Base-by-base conservation (phyloP, 1,284 basidiomycete genomes). In the Thecaphora frezii region DNA sequence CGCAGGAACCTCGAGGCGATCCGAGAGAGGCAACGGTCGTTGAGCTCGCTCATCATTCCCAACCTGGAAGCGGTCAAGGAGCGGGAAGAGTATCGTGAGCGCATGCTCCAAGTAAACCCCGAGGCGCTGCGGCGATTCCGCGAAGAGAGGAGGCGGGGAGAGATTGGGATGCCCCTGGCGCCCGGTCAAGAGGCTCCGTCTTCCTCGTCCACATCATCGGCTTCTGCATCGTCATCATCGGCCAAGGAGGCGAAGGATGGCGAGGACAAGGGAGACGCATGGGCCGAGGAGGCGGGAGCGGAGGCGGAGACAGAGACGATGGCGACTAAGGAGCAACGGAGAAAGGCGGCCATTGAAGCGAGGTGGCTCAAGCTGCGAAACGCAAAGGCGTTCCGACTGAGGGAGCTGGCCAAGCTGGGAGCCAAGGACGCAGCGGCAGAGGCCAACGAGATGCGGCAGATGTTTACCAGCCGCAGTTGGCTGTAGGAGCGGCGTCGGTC, bases 51-150 rank as follows among this genome's bases (percentile, higher is more conserved):
- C 33, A 58, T 62, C 44, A 41, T 74, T 18, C 76, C 76, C n/a
- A 78, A 78, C 43, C 60, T 77, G 5, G 69, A 73, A 9, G 64
- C 71, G 46, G 53, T 77, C 23, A 76, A 76, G 52, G 58, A 55
- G 44, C 54, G 74, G 5, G 76, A 78, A 30, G 43, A 51, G 36
- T 54, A 62, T 22, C 56, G 71, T 0, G 63, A 69, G 22, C 40
- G 55, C 5, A 41, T 62, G 26, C 51, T 78, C 0, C 25, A 50
- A 3, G 38, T 54, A n/a, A 69, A 73, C 28, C 66, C 71, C 2
- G 55, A 58, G 3, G 74, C 75, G 12, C 54, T 78, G 8, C 9
- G 50, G 37, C 41, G 69, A 12, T 78, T 75, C 43, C 23, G 72
- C n/a, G 53, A 66, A 19, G 76, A 77, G 26, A 45, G 73, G 14